Base-by-base conservation (phyloP, 2,329 filamentous ascomycete species). In the Aspergillus sp. region DNA sequence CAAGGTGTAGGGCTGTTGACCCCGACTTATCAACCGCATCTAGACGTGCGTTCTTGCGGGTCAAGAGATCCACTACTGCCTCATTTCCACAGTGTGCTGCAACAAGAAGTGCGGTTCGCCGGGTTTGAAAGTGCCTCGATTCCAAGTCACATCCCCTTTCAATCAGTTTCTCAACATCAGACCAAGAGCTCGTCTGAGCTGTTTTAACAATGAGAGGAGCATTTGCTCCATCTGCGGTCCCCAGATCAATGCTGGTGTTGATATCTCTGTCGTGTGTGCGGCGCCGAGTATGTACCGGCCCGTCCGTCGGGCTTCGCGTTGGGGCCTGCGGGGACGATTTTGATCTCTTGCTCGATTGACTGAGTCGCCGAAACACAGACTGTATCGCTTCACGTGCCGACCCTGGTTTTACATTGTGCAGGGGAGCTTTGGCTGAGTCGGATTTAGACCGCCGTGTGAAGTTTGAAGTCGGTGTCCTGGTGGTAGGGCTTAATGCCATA, bases 31-130 rank as follows among this genome's bases (percentile, higher is more conserved):
- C 75, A 2, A 58, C 59, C 3, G 64, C 64, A 55, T 70, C 62
- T 11, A 72, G 47, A n/a, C 64, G 65, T 11, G 73, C 73, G 33
- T 68, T 67, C 31, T 64, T 59, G 27, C 69, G 64, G 12, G 76
- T 65, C 14, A 77, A 56, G 12, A 74, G 53, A 33, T 68, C 64
- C 17, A 74, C 69, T 14, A 75, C 62, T 43, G 70, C 70, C 17
- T 72, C 71, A 31, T 72, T 72, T 9, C 73, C 74, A 60, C 73
- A 76, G 56, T 77, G 74, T 6, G 73, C 67, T 49, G 75, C 74
- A 41, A 77, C 72, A 6, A 72, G 62, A 12, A 77, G 66, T 14
- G 75, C 73, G 40, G 68, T 77, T 47, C 72, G 64, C n/a, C 69
- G 66, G 2, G 72, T 71, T 44, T 61, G 52, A 9, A 63, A 50